A percentile compares a stretch with the other conserved stretches of the same genome.
These are phyloP conservation scores for Klebsormidium nitens DNA, from an alignment of 139 green algal species.

Conservation along the genomic window DNA sequence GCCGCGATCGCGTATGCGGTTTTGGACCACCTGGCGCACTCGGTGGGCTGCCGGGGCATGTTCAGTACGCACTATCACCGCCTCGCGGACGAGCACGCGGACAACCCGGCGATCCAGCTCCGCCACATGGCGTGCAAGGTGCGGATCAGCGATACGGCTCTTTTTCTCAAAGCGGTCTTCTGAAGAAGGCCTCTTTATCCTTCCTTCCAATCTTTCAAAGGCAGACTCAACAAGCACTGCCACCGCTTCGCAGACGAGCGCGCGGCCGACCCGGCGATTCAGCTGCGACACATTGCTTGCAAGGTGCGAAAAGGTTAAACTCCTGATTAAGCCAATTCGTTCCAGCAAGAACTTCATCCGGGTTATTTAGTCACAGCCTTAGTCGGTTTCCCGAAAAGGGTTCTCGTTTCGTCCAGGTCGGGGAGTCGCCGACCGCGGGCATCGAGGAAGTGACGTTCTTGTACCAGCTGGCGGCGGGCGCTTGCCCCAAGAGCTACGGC, in stretches of 20 bases:
- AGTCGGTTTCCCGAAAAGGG: too few species aligned
- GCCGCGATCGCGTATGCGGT: constrained; percentile 89
- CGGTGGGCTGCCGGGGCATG: constrained; percentile 64
- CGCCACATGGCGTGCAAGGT: constrained; percentile 43
- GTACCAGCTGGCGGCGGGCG: constrained; percentile 67
- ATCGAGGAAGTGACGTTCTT: constrained; percentile 83
- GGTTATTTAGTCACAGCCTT: too few species aligned
- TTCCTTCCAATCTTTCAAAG: too few species aligned
- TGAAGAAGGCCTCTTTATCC: too few species aligned
- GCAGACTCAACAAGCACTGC: too few species aligned
- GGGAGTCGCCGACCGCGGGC: background rate
- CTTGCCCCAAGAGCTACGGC: constrained; percentile 91
- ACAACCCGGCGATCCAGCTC: constrained; percentile 48
- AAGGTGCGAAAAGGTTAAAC: too few species aligned
- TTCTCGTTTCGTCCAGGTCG: background rate
- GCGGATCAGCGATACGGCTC: too few species aligned
- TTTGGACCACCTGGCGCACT: constrained; percentile 65
- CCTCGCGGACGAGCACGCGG: constrained; percentile 60
- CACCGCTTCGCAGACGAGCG: too few species aligned
- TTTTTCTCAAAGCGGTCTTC: background rate
- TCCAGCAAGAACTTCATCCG: too few species aligned
- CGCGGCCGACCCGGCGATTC: too few species aligned
- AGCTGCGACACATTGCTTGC: too few species aligned
- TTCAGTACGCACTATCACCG: constrained; percentile 99
- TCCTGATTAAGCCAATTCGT: too few species aligned